A percentile compares a stretch with the other conserved stretches of the same genome.
phyloP scores from a whole-genome alignment of 345 rosid genomes.

The Brassica nigra region DNA sequence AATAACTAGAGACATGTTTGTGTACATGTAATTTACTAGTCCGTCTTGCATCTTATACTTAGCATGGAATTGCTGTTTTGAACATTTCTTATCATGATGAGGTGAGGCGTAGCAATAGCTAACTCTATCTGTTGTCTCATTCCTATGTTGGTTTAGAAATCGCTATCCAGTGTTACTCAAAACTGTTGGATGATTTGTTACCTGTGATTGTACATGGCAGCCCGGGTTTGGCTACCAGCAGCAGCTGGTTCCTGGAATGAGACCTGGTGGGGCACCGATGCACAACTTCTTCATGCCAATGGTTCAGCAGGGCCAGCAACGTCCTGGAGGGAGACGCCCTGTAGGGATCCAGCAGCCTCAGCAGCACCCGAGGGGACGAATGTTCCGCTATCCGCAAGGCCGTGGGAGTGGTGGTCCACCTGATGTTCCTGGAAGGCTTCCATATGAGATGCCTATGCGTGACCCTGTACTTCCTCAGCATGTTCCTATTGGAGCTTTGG shows the following conservation, averaged over 20 bases:
- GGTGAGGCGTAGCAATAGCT: background rate
- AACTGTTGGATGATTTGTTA: background rate
- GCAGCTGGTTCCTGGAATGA: background rate
- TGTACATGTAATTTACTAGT: background rate
- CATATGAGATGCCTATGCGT: background rate
- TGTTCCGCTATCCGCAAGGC: slow-evolving; percentile 1
- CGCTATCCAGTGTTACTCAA: background rate
- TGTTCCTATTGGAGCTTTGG: slow-evolving; percentile 2
- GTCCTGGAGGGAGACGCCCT: slow-evolving; percentile 1
- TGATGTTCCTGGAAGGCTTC: background rate
- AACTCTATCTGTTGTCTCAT: background rate
- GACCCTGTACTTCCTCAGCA: background rate
- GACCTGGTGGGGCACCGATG: background rate
- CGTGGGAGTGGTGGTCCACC: background rate
- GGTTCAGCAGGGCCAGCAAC: slow-evolving; percentile 1
- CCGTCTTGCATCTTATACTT: background rate
- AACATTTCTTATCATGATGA: background rate
- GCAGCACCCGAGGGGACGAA: background rate
- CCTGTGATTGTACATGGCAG: background rate
- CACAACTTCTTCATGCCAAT: background rate
- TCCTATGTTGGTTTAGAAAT: background rate
- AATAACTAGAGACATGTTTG: too few species aligned
- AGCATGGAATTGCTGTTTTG: background rate
- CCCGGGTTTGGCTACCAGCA: background rate
- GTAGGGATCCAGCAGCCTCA: background rate